Evolutionary conservation across 305 asterid genomes (phyloP).

Genomic region (Rubia balearica): DNA sequence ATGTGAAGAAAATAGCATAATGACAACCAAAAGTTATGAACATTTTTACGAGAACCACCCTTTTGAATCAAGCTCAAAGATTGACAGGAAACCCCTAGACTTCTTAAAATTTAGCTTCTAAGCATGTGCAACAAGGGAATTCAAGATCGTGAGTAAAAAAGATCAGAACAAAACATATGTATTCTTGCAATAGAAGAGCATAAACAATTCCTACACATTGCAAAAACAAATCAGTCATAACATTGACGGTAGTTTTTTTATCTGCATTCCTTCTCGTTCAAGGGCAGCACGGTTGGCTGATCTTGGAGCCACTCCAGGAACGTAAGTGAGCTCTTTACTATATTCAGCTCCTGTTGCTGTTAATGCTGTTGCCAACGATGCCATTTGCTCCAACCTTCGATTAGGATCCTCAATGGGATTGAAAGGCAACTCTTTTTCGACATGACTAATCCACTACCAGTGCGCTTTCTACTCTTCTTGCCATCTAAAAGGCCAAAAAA

Average conservation of each 20-base stretch:
- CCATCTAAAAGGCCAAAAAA: slow-evolving; percentile 31
- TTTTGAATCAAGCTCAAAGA: not conserved
- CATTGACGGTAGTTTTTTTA: slow-evolving; percentile 1
- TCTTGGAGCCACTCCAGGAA: slow-evolving; percentile 71
- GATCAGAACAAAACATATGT: no score
- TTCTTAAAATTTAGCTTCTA: not conserved
- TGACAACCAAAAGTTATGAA: no score
- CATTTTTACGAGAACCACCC: not conserved
- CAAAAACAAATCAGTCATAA: no score
- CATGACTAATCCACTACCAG: slow-evolving; percentile 26
- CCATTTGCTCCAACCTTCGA: slow-evolving; percentile 76
- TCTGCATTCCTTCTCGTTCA: slow-evolving; percentile 94
- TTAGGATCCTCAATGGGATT: slow-evolving; percentile 55
- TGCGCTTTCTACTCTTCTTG: slow-evolving; percentile 51
- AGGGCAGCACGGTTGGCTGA: slow-evolving; percentile 56
- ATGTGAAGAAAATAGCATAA: not conserved
- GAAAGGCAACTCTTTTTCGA: slow-evolving; percentile 74
- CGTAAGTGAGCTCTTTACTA: slow-evolving; percentile 23
- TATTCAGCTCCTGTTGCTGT: slow-evolving; percentile 59
- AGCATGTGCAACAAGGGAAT: not conserved
- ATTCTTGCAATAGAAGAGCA: no score
- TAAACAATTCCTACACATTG: no score
- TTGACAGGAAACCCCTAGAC: not conserved
- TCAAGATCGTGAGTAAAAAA: not conserved
- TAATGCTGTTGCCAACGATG: slow-evolving; percentile 77